phyloP scores from a whole-genome alignment of 352 stramenopile species.

The Aphanomyces astaci region DNA sequence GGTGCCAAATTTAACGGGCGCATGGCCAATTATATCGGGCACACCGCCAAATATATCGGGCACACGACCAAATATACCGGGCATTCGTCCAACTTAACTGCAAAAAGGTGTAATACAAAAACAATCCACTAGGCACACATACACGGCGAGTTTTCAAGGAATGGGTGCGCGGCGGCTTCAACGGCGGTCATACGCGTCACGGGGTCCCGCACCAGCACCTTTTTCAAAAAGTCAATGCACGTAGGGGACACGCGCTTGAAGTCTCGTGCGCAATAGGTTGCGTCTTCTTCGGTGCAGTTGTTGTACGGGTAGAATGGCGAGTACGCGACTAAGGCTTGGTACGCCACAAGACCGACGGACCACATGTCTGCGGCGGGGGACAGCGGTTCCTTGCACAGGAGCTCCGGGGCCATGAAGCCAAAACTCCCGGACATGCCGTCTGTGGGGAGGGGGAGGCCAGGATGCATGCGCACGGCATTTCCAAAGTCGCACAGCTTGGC shows the following conservation, averaged over 20 bases:
- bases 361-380: constrained; percentile 30
- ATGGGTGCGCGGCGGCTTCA: constrained; percentile 7
- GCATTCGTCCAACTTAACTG: too few species aligned
- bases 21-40: too few species aligned
- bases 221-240: constrained; percentile 61
- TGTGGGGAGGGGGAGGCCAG: background rate
- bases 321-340: constrained; percentile 25
- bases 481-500: constrained; percentile 24
- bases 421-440: constrained; percentile 25
- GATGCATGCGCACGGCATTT: constrained; percentile 9
- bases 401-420: constrained; percentile 33
- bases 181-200: constrained; percentile 37
- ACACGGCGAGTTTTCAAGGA: constrained; percentile 3
- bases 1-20: too few species aligned
- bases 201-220: constrained; percentile 68
- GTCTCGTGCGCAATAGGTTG: constrained; percentile 8
- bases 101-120: too few species aligned
- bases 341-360: constrained; percentile 30
- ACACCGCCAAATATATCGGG: too few species aligned
- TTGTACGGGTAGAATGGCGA: constrained; percentile 26
- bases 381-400: constrained; percentile 24
- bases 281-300: constrained; percentile 15
- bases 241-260: constrained; percentile 8
- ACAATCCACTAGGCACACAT: background rate
- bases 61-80: too few species aligned